Percentiles rank a stretch among this genome's conserved stretches.
These are phyloP conservation scores for Wolfiporia cocos DNA, from an alignment of 1,284 basidiomycete species.

Conservation along the genomic window DNA sequence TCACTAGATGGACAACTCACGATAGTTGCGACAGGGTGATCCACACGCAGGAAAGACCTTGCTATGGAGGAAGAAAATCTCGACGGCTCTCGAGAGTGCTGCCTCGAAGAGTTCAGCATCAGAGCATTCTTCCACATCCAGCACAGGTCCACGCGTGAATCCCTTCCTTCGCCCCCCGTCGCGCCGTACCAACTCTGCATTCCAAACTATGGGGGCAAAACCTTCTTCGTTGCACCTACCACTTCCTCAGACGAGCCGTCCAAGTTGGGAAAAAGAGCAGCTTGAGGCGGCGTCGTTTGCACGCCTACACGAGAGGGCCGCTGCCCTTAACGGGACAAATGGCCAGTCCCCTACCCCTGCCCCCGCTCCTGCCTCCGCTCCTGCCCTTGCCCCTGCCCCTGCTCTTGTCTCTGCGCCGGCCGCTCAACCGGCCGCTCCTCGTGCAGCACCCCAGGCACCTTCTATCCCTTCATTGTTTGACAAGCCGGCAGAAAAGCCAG, in stretches of 20 bases:
- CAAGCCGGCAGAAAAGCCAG: constrained; percentile 9
- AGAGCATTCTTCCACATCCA: constrained; percentile 40
- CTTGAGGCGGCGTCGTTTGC: constrained; percentile 72
- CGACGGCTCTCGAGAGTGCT: constrained; percentile 24
- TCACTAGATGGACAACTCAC: too few relatives aligned
- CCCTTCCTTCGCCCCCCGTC: constrained; percentile 29
- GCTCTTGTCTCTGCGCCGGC: too few relatives aligned
- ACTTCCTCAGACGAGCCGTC: too few relatives aligned
- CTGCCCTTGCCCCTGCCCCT: constrained; percentile 12
- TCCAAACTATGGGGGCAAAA: too few relatives aligned
- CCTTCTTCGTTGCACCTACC: too few relatives aligned
- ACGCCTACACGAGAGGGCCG: constrained; percentile 24
- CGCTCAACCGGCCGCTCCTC: too few relatives aligned
- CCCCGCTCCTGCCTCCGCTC: constrained; percentile 9
- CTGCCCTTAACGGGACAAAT: constrained; percentile 14
- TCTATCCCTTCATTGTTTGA: constrained; percentile 4
- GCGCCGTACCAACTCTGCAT: constrained; percentile 21
- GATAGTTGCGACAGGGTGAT: too few relatives aligned
- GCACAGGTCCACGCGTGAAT: constrained; percentile 30
- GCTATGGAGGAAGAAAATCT: constrained; percentile 40
- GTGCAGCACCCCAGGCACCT: too few relatives aligned
- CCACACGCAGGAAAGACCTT: constrained; percentile 40
- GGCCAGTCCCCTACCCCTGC: constrained; percentile 5
- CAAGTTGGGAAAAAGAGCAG: constrained; percentile 83
- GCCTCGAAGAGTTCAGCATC: constrained; percentile 28